phyloP scores from a whole-genome alignment of 2,329 filamentous ascomycete species.

The Xylariaceae sp. region DNA sequence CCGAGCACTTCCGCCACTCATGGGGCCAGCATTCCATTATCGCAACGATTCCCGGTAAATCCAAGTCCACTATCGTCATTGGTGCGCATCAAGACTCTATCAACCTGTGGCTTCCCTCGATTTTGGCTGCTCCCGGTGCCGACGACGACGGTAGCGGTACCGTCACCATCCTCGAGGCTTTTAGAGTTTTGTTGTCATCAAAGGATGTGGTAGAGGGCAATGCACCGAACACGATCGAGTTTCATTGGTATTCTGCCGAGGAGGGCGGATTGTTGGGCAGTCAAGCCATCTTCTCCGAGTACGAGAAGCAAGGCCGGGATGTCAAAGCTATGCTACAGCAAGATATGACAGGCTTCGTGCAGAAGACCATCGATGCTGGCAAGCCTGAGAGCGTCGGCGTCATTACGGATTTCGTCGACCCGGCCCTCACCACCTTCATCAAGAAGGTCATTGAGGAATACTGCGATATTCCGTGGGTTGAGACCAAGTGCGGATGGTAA shows the following conservation, averaged over 20 bases:
- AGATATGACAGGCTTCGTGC: slow-evolving; percentile 92
- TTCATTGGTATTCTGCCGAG: slow-evolving; percentile 85
- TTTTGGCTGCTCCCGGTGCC: slow-evolving; percentile 85
- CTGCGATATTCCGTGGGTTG: slow-evolving; percentile 81
- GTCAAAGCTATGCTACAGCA: slow-evolving; percentile 98
- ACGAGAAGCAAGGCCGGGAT: slow-evolving; percentile 69
- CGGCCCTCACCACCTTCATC: slow-evolving; percentile 81
- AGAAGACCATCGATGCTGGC: slow-evolving; percentile 78
- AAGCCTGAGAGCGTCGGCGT: slow-evolving; percentile 84
- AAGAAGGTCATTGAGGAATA: slow-evolving; percentile 85
- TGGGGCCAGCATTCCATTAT: slow-evolving; percentile 94
- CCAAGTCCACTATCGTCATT: slow-evolving; percentile 80
- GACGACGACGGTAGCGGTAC: slow-evolving; percentile 93
- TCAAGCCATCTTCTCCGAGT: slow-evolving; percentile 83
- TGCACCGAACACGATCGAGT: slow-evolving; percentile 84
- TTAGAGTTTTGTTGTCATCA: slow-evolving; percentile 76
- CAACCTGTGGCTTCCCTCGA: slow-evolving; percentile 82
- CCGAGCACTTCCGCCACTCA: slow-evolving; percentile 71
- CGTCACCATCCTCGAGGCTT: slow-evolving; percentile 89
- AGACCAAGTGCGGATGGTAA: slow-evolving; percentile 89
- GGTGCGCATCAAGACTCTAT: slow-evolving; percentile 95
- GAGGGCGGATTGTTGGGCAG: slow-evolving; percentile 68
- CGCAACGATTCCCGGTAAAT: slow-evolving; percentile 83
- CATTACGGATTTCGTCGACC: slow-evolving; percentile 87
- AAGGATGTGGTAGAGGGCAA: slow-evolving; percentile 67